These are phyloP conservation scores for peach (Prunus persica) DNA, from an alignment of 306 rosid genomes.

Conservation along the genomic window DNA sequence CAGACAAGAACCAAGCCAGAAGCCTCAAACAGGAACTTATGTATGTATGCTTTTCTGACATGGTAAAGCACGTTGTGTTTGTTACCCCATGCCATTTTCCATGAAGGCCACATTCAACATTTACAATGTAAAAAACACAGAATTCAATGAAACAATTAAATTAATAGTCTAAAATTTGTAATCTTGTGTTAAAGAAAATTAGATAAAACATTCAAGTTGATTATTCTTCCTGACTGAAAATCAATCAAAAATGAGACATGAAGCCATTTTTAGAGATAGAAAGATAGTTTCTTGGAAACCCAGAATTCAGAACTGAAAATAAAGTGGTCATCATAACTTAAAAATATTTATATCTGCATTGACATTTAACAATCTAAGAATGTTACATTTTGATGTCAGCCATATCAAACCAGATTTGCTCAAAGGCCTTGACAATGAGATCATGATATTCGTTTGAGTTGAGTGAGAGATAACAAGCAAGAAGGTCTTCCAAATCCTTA, in stretches of 20 bases:
- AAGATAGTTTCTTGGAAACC: neutral
- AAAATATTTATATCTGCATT: conserved; percentile 19
- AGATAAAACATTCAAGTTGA: neutral
- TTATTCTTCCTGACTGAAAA: neutral
- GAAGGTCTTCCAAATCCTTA: conserved; percentile 84
- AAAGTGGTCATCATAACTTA: neutral
- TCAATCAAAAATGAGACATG: neutral
- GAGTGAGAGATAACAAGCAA: conserved; percentile 86
- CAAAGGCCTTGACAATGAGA: conserved; percentile 77
- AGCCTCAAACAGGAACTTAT: neutral
- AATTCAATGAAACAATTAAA: neutral
- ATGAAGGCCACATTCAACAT: neutral
- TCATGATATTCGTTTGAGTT: conserved; percentile 69
- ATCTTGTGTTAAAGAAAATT: neutral
- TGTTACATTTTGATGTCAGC: conserved; percentile 39
- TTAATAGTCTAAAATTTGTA: neutral
- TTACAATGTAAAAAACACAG: neutral
- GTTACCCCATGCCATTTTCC: conserved; percentile 5
- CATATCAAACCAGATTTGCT: conserved; percentile 78
- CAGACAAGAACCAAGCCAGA: neutral
- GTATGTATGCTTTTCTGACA: neutral
- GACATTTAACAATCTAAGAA: conserved; percentile 16
- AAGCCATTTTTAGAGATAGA: neutral
- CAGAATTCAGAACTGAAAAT: neutral
- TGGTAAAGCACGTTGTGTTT: neutral